Conservation (phyloP, 495 filamentous ascomycete species). For the Xylaria acuta region DNA sequence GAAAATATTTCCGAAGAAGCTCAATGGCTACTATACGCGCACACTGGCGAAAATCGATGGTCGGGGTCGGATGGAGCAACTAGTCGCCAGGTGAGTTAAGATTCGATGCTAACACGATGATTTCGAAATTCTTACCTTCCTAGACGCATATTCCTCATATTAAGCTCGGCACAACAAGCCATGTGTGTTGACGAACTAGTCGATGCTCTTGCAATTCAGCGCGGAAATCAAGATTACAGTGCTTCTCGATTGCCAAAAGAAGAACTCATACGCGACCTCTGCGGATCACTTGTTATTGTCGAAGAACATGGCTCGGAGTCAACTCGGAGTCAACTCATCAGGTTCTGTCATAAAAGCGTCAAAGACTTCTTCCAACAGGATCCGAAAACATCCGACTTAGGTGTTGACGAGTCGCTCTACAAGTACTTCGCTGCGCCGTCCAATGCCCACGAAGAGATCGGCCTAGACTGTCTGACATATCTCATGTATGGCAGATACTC, state of each 20-base stretch:
- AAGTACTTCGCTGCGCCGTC: constrained; percentile 35
- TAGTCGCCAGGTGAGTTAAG: constrained; percentile 31
- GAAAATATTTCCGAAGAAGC: constrained; percentile 35
- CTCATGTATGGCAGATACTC: constrained; percentile 38
- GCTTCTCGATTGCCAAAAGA: constrained; percentile 23
- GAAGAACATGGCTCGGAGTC: constrained; percentile 29
- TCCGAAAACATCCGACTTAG: constrained; percentile 24
- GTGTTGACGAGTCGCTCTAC: constrained; percentile 26
- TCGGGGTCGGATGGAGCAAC: constrained; percentile 28
- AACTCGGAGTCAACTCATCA: constrained; percentile 32
- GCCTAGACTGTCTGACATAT: constrained; percentile 34
- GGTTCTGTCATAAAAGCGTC: constrained; percentile 39
- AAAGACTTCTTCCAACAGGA: constrained; percentile 40
- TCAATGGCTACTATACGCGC: constrained; percentile 38
- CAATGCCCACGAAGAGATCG: constrained; percentile 32
- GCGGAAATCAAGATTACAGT: constrained; percentile 24
- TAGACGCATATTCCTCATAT: constrained; percentile 37
- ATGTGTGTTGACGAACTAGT: constrained; percentile 31
- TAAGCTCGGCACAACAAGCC: constrained; percentile 32
- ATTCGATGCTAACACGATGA: too few species aligned
- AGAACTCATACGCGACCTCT: constrained; percentile 37
- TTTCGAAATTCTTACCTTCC: neutral
- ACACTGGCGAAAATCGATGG: constrained; percentile 32
- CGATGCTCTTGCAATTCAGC: constrained; percentile 31
- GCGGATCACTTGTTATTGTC: constrained; percentile 28